Evolutionary conservation across 257 asterid genomes (phyloP).

Genomic region (Solanum raphanifolium): DNA sequence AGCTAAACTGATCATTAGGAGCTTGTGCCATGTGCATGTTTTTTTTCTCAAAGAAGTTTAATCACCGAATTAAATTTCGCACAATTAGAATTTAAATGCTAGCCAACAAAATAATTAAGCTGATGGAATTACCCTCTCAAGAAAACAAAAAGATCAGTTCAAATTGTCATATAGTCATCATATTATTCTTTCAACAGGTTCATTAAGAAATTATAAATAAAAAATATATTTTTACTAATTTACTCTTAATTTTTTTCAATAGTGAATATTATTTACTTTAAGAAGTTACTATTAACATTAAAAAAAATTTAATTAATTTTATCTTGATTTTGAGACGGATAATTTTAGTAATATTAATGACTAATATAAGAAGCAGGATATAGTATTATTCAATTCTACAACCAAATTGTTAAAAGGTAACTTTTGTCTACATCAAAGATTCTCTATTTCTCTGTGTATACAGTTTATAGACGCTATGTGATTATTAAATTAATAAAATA

Average conservation of each 20-base stretch:
- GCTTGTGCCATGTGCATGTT: not conserved
- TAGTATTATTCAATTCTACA: not conserved
- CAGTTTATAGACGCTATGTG: not conserved
- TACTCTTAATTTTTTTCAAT: no score
- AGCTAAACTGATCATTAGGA: not conserved
- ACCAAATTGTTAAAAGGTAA: not conserved
- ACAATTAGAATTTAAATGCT: not conserved
- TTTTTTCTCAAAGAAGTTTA: not conserved
- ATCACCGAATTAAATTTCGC: not conserved
- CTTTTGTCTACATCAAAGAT: not conserved
- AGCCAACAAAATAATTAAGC: not conserved
- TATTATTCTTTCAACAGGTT: no score
- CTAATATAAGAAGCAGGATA: no score
- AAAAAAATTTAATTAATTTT: no score
- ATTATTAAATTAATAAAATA: not conserved
- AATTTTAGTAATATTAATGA: no score
- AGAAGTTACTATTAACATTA: no score
- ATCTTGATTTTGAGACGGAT: not conserved
- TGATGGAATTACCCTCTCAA: not conserved
- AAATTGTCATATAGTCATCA: not conserved
- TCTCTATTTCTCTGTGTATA: not conserved
- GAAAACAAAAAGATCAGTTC: not conserved
- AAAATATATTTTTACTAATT: no score
- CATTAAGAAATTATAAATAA: no score
- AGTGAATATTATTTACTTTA: not conserved